Evolutionary conservation across 352 stramenopile species (phyloP), one percentile per base, ranked within the genome.

Genomic region (Hyaloperonospora arabidopsidis): DNA sequence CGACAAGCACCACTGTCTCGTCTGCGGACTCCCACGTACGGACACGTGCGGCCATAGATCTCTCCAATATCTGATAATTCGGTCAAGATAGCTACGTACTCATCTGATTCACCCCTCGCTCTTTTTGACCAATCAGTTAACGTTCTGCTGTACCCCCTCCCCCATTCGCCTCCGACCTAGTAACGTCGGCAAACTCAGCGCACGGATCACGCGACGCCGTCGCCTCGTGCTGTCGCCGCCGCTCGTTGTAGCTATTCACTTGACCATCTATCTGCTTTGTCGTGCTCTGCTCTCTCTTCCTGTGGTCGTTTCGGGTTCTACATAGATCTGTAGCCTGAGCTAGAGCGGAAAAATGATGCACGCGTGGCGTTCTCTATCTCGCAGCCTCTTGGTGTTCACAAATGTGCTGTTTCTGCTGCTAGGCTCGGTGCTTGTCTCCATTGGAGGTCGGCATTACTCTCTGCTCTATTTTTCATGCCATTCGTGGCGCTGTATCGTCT

Each of bases 381-480:
- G 82, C 28, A 85, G 79, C 52, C 77, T 92, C 46, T 68, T 92
- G 46, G 81, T 92, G 52, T 92, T 92, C 64, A 90, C 79, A n/a
- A 92, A 92, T 65, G 79, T 92, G 68, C 74, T 92, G 43, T 92
- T 92, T 70, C 64, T 92, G 49, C 62, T 89, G 32, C 65, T 92
- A n/a, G 82, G 82, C 59, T 74, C 76, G 2, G 79, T 92, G 35
- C 79, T 92, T 44, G 74, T 92, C 43, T 82, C 72, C 13, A 82
- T 92, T 38, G 82, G 82, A 60, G 79, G 80, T 91, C 46, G 19
- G 74, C 32, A 1, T 32, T 2, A 5, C 29, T n/a, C 7, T 59
- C 8, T 63, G 0, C 5, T 10, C 13, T 22, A 8, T 12, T 46
- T 43, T 45, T 54, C 38, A 57, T 51, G 54, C 52, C 39, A 22